Conservation (phyloP, 495 filamentous ascomycete species). For the Neurospora sp. region DNA sequence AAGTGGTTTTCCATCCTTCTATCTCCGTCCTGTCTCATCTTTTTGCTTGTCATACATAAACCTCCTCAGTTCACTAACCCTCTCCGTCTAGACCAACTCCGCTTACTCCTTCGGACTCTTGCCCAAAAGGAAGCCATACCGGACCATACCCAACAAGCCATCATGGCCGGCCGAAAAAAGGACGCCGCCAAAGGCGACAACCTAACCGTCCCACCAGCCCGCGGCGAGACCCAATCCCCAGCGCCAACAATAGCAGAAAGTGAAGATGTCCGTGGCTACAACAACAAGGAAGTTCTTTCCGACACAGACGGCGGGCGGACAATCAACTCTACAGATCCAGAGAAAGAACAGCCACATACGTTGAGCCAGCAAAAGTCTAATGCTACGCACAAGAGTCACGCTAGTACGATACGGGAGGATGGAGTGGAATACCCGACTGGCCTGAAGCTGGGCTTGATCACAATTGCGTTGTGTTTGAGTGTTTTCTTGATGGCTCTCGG, state of each 20-base stretch:
- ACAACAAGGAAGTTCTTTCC: background rate
- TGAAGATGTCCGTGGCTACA: background rate
- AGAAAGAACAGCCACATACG: background rate
- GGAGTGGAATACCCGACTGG: constrained; percentile 39
- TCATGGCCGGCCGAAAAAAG: background rate
- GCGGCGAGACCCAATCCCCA: background rate
- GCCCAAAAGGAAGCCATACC: background rate
- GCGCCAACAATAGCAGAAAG: background rate
- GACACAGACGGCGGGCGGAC: background rate
- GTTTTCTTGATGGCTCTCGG: constrained; percentile 49
- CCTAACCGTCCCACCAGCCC: background rate
- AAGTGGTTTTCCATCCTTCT: background rate
- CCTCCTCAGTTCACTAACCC: background rate
- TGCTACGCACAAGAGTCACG: background rate
- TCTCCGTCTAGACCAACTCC: background rate
- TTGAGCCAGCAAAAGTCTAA: background rate
- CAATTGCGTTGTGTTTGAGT: constrained; percentile 38
- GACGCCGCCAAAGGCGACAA: background rate
- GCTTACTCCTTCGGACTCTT: background rate
- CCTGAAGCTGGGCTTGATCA: constrained; percentile 35
- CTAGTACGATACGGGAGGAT: constrained; percentile 25
- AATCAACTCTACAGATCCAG: background rate
- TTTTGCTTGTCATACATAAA: background rate
- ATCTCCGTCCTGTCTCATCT: background rate
- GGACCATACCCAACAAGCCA: background rate